Percentiles rank a stretch among this genome's conserved stretches.
Evolutionary conservation across 2,329 filamentous ascomycete genomes (phyloP).

Genomic region (Stagonosporopsis chrysanthemi): DNA sequence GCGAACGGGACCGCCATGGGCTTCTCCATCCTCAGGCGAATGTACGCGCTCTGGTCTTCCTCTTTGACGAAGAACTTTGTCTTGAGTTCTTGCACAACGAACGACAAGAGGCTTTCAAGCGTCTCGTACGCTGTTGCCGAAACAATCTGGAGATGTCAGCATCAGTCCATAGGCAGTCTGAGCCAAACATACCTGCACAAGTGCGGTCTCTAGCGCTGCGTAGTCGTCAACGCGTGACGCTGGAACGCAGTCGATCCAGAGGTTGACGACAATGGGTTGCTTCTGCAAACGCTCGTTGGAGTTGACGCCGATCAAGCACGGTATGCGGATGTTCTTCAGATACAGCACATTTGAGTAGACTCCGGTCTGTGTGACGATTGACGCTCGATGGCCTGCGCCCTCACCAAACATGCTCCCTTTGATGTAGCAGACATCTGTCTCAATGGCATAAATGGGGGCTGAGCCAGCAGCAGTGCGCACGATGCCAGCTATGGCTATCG

Average conservation of each 20-base stretch:
- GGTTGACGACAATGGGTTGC: conserved; percentile 70
- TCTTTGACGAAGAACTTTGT: conserved; percentile 46
- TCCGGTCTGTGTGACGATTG: conserved; percentile 32
- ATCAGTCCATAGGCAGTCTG: neutral
- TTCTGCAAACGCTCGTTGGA: conserved; percentile 70
- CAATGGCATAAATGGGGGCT: conserved; percentile 50
- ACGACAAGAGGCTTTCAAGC: conserved; percentile 54
- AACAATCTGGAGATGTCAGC: conserved; percentile 48
- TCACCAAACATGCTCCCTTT: conserved; percentile 74
- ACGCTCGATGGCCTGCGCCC: conserved; percentile 61
- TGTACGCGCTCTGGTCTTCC: conserved; percentile 54
- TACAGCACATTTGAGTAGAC: conserved; percentile 51
- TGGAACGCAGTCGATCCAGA: conserved; percentile 66
- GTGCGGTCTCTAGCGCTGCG: conserved; percentile 63
- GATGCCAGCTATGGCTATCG: conserved; percentile 22
- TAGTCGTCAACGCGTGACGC: conserved; percentile 59
- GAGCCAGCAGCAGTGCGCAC: conserved; percentile 37
- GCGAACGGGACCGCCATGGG: conserved; percentile 77
- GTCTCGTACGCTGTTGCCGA: conserved; percentile 56
- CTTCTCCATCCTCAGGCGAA: conserved; percentile 72
- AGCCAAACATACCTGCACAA: conserved; percentile 64
- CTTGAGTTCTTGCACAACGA: conserved; percentile 52
- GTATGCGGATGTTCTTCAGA: conserved; percentile 67
- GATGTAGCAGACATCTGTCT: conserved; percentile 65
- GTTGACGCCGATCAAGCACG: conserved; percentile 76